phyloP scores from a whole-genome alignment of 768 basidiomycete species.

The Boletus vermiculosoides region DNA sequence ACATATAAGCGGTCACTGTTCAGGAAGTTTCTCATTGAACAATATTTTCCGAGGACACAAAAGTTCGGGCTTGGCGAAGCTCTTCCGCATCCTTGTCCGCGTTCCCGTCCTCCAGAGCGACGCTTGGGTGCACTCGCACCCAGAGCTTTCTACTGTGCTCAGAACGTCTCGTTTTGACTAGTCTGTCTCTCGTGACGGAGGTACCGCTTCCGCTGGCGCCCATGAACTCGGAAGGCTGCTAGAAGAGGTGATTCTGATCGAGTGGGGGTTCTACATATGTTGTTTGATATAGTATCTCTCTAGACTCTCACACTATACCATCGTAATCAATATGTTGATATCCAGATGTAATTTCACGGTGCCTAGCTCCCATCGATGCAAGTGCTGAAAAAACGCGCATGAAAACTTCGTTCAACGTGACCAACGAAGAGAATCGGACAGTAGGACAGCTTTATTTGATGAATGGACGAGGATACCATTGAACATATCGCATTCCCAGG shows the following conservation, averaged over 20 bases:
- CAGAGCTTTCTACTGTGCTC: conserved; percentile 35
- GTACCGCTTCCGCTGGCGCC: conserved; percentile 70
- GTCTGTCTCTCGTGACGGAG: conserved; percentile 49
- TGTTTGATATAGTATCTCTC: neutral
- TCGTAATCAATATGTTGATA: neutral
- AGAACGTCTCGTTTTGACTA: conserved; percentile 44
- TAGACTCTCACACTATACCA: neutral
- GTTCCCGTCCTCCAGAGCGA: conserved; percentile 87
- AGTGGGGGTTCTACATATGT: conserved; percentile 37
- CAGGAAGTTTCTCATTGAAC: conserved; percentile 44
- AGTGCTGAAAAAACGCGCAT: neutral
- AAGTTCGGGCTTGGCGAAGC: conserved; percentile 90
- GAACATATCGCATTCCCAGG: neutral
- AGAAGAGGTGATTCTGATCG: conserved; percentile 35
- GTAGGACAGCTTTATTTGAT: neutral
- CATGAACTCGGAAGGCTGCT: conserved; percentile 51
- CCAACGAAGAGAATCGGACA: neutral
- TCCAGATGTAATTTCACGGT: neutral
- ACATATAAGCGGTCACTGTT: conserved; percentile 13
- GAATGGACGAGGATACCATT: neutral
- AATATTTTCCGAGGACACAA: conserved; percentile 72
- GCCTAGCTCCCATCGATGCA: neutral
- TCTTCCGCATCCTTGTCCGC: conserved; percentile 87
- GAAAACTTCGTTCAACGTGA: neutral
- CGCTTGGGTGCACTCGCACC: conserved; percentile 35